A percentile compares a stretch with the other conserved stretches of the same genome.
phyloP scores from a whole-genome alignment of 2,329 filamentous ascomycete genomes.

The Hirsutella minnesotensis region DNA sequence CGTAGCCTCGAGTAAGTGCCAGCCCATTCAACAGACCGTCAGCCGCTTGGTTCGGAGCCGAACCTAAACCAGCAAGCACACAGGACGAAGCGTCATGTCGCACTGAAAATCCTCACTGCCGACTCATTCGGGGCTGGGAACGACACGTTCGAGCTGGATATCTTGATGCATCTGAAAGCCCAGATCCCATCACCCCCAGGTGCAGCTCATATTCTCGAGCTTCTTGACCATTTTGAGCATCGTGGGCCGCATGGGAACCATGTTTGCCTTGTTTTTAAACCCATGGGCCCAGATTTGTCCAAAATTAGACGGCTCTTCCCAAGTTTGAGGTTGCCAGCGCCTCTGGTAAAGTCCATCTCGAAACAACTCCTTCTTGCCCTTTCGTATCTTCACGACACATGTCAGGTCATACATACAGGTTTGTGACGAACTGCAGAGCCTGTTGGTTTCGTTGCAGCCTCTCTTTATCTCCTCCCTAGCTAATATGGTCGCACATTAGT shows the following conservation, averaged over 20 bases:
- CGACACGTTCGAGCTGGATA: slow-evolving; percentile 9
- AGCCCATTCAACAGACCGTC: background rate
- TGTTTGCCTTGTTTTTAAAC: slow-evolving; percentile 16
- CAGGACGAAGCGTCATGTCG: slow-evolving; percentile 11
- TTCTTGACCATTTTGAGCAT: slow-evolving; percentile 15
- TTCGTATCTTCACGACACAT: slow-evolving; percentile 9
- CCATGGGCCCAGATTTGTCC: slow-evolving; percentile 16
- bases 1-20: slow-evolving; percentile 6
- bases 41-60: background rate
- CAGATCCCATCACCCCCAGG: background rate
- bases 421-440: background rate
- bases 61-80: no score
- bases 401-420: slow-evolving; percentile 12
- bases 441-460: no score
- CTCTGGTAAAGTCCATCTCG: slow-evolving; percentile 8
- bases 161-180: slow-evolving; percentile 8
- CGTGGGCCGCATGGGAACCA: slow-evolving; percentile 17
- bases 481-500: no score
- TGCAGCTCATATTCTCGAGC: slow-evolving; percentile 6
- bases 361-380: slow-evolving; percentile 10
- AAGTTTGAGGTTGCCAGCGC: slow-evolving; percentile 4
- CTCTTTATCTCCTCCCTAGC: no score
- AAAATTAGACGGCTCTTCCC: slow-evolving; percentile 8
- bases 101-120: slow-evolving; percentile 15
- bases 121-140: slow-evolving; percentile 5